A percentile compares a stretch with the other conserved stretches of the same genome.
phyloP scores from a whole-genome alignment of 306 rosid species.

The Elaeagnus macrophylla region DNA sequence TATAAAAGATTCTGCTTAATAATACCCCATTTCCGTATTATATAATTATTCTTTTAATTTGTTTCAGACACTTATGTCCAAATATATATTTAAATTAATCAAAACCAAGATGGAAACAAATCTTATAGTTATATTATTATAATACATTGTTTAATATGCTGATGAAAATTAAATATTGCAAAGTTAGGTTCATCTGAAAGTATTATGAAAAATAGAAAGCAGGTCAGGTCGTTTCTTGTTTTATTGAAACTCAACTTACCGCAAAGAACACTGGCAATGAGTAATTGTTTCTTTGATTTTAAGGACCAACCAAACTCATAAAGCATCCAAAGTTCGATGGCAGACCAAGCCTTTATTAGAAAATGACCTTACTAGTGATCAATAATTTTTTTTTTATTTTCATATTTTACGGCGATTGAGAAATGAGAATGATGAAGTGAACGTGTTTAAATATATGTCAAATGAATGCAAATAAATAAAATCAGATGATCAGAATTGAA shows the following conservation, averaged over 20 bases:
- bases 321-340: conserved; percentile 23
- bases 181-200: too few relatives aligned
- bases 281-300: conserved; percentile 35
- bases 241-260: conserved; percentile 21
- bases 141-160: too few relatives aligned
- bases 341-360: conserved; percentile 24
- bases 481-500: too few relatives aligned
- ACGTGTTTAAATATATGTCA: too few relatives aligned
- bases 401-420: too few relatives aligned
- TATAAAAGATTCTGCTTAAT: conserved; percentile 32
- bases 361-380: conserved; percentile 27
- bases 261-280: conserved; percentile 15
- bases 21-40: neutral
- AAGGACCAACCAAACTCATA: conserved; percentile 24
- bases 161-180: too few relatives aligned
- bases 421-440: too few relatives aligned
- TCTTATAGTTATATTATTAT: too few relatives aligned
- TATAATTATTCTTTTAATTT: neutral
- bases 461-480: too few relatives aligned
- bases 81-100: too few relatives aligned
- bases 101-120: too few relatives aligned
- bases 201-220: too few relatives aligned
- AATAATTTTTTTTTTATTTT: neutral
- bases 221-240: conserved; percentile 6
- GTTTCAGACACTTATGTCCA: neutral